Evolutionary conservation across 768 basidiomycete genomes (phyloP).

Genomic region (Boletus reticuloceps): DNA sequence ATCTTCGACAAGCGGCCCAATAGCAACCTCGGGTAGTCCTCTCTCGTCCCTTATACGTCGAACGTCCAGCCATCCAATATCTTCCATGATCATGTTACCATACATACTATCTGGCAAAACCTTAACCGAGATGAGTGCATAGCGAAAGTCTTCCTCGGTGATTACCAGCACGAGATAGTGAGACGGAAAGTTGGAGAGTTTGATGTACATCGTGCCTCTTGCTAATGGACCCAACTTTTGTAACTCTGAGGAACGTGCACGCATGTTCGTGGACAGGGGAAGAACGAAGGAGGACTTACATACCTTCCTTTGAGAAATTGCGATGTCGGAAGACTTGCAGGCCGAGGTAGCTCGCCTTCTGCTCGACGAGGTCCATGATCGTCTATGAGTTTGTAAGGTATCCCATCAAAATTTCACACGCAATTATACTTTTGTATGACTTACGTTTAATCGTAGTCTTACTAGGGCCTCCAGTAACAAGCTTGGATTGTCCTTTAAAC

Average conservation of each 20-base stretch:
- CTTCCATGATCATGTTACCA: slow-evolving; percentile 64
- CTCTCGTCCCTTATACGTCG: slow-evolving; percentile 57
- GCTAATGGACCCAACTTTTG: slow-evolving; percentile 65
- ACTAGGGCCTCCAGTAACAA: slow-evolving; percentile 56
- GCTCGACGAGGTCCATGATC: slow-evolving; percentile 77
- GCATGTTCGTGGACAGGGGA: not conserved
- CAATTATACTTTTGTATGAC: slow-evolving; percentile 21
- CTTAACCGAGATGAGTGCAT: slow-evolving; percentile 74
- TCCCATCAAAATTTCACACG: not conserved
- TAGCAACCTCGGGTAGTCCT: slow-evolving; percentile 13
- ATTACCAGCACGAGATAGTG: slow-evolving; percentile 87
- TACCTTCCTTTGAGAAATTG: slow-evolving; percentile 67
- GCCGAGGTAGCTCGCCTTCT: slow-evolving; percentile 86
- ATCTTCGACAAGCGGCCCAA: slow-evolving; percentile 17
- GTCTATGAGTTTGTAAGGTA: slow-evolving; percentile 48
- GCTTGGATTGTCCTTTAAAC: slow-evolving; percentile 67
- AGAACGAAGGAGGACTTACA: not conserved
- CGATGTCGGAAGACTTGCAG: slow-evolving; percentile 67
- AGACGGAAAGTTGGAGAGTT: slow-evolving; percentile 69
- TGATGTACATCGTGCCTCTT: slow-evolving; percentile 69
- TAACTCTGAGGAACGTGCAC: slow-evolving; percentile 46
- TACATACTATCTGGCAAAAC: slow-evolving; percentile 53
- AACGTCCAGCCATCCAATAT: slow-evolving; percentile 78
- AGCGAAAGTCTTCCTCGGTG: slow-evolving; percentile 73
- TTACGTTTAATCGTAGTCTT: slow-evolving; percentile 59